These are phyloP conservation scores for Beauveria sp. DNA, from an alignment of 2,329 filamentous ascomycete genomes.

Conservation along the genomic window DNA sequence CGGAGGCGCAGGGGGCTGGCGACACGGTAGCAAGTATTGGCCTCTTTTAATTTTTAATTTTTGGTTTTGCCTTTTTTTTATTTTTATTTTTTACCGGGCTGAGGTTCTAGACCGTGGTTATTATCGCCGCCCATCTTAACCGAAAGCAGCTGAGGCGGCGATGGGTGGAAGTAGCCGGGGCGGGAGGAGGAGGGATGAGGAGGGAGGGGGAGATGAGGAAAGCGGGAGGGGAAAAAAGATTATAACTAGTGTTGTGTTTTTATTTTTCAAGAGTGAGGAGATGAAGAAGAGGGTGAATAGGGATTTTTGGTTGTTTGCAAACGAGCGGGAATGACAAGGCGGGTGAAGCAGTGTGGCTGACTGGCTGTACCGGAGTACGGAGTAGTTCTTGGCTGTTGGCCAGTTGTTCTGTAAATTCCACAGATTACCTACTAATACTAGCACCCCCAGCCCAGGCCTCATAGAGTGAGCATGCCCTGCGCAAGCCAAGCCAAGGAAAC, in stretches of 20 bases:
- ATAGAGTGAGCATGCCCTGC: no score
- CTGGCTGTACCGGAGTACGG: no score
- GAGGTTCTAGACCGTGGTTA: slow-evolving; percentile 12
- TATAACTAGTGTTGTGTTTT: neutral
- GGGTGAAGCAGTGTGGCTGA: neutral
- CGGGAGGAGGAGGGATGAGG: neutral
- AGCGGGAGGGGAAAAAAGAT: no score
- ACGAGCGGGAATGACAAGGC: neutral
- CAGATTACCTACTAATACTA: no score
- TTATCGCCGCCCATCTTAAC: slow-evolving; percentile 10
- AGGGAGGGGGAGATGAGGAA: neutral
- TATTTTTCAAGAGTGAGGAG: neutral
- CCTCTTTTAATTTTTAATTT: neutral
- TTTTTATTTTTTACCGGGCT: neutral
- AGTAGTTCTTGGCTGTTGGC: no score
- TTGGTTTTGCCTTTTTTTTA: neutral
- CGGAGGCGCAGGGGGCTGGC: slow-evolving; percentile 3
- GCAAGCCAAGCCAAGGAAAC: neutral
- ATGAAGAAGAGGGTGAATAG: neutral
- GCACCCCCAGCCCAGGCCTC: no score
- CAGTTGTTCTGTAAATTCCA: no score
- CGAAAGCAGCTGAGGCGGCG: slow-evolving; percentile 2
- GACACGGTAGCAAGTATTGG: neutral
- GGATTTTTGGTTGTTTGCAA: neutral
- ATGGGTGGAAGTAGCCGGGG: neutral